Evolutionary conservation across 2,329 filamentous ascomycete species (phyloP), one percentile per base, ranked within the genome.

Genomic region (Claviceps fusiformis): DNA sequence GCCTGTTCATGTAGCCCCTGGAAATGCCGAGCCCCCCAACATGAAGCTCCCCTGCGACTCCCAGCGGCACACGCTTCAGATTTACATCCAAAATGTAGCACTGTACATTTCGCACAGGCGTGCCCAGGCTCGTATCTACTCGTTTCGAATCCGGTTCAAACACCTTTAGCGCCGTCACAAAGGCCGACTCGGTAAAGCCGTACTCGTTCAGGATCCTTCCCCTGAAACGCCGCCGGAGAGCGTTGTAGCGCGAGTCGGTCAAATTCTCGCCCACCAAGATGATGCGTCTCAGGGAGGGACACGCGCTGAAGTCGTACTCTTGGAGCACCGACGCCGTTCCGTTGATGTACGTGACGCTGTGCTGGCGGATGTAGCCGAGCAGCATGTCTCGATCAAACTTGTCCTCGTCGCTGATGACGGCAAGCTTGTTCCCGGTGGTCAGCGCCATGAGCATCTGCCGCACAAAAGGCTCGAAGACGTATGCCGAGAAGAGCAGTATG

Each of bases 121-220:
- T 5, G 2, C 52, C 52, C 15, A 54, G 31, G 24, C 43, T 54
- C 52, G 31, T 48, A 24, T 54, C 44, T 5, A 24, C 24, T 17
- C 44, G 15, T 44, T 54, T 19, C 7, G 44, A 48, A 3, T 5
- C 31, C 5, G 52, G 52, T 9, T 54, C 52, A 31, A 54, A 48
- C 13, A 48, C 33, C 10, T 54, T 54, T 8, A 54, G 44, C 29
- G 52, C 52, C 33, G 52, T 54, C 13, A 48, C 52, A 46, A 54
- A 54, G 24, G 52, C 52, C 19, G 52, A 54, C 52, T 54, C 52
- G 31, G 52, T 54, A n/a, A 54, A 54, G 43, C 52, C 43, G 33
- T 54, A 54, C 52, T 54, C 52, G 52, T 49, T 48, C 17, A 54
- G 31, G 8, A 54, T 54, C 11, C 44, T 15, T 4, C 27, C 52